A percentile compares a stretch with the other conserved stretches of the same genome.
Evolutionary conservation across 495 filamentous ascomycete genomes (phyloP).

Genomic region (Xanthoparmelia taractica): DNA sequence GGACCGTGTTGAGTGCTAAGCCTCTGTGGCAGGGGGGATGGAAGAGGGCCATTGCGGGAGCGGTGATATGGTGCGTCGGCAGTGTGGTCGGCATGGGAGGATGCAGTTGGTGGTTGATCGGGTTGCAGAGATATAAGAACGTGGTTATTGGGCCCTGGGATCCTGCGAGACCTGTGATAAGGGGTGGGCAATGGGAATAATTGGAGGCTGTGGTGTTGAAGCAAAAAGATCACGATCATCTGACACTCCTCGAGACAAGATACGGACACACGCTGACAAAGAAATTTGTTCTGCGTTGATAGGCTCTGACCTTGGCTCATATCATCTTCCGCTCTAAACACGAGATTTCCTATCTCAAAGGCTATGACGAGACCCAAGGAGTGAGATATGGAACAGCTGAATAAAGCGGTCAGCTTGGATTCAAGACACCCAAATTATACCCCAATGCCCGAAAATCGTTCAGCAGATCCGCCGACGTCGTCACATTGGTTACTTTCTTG

Average conservation of each 20-base stretch:
- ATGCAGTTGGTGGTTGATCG: constrained; percentile 97
- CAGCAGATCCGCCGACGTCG: constrained; percentile 18
- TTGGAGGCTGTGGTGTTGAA: background rate
- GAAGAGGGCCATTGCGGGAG: constrained; percentile 62
- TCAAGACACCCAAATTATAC: constrained; percentile 14
- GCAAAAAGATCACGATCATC: background rate
- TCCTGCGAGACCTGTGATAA: constrained; percentile 78
- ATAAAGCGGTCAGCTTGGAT: background rate
- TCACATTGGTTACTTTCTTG: constrained; percentile 19
- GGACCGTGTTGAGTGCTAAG: constrained; percentile 55
- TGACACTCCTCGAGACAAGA: background rate
- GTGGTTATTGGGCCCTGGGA: constrained; percentile 98
- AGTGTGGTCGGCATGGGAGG: constrained; percentile 78
- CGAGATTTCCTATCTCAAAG: background rate
- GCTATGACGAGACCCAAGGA: background rate
- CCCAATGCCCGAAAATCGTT: constrained; percentile 20
- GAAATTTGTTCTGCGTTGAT: background rate
- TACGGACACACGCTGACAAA: background rate
- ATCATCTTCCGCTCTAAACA: background rate
- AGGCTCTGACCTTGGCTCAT: background rate
- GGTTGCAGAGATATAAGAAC: constrained; percentile 97
- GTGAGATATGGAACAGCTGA: background rate
- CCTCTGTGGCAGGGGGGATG: constrained; percentile 51
- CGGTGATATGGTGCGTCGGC: constrained; percentile 61
- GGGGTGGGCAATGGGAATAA: constrained; percentile 26